Conservation (phyloP, 345 rosid species). For the Carallia pectinifolia region DNA sequence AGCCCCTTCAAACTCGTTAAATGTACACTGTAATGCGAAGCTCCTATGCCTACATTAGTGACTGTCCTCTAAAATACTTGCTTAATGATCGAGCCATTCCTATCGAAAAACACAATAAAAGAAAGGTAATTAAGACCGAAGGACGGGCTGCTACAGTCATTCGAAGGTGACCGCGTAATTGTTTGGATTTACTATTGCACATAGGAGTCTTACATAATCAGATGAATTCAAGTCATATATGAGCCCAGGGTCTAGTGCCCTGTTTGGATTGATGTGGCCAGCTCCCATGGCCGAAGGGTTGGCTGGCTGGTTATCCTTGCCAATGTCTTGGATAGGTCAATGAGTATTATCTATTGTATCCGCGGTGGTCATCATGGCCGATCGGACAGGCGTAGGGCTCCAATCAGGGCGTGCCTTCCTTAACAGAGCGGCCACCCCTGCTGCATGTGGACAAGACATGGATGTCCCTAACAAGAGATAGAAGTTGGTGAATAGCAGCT, state of each 20-base stretch:
- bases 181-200: conserved; percentile 45
- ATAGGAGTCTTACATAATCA: conserved; percentile 47
- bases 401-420: conserved; percentile 51
- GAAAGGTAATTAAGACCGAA: conserved; percentile 59
- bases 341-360: conserved; percentile 31
- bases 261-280: conserved; percentile 53
- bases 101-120: conserved; percentile 41
- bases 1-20: conserved; percentile 32
- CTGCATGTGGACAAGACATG: conserved; percentile 54
- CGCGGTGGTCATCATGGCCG: conserved; percentile 60
- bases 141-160: conserved; percentile 40
- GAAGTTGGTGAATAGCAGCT: conserved; percentile 27
- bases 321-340: conserved; percentile 22
- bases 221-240: conserved; percentile 39
- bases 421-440: conserved; percentile 53
- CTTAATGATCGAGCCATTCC: neutral
- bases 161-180: conserved; percentile 41
- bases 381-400: conserved; percentile 60
- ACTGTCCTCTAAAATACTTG: conserved; percentile 47
- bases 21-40: conserved; percentile 30
- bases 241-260: conserved; percentile 58
- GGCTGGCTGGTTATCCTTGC: conserved; percentile 22
- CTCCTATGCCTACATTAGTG: conserved; percentile 48
- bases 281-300: conserved; percentile 53
- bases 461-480: conserved; percentile 56